Evolutionary conservation across 2,329 filamentous ascomycete genomes (phyloP), one percentile per base, ranked within the genome.

Genomic region (Botrytis squamosa): DNA sequence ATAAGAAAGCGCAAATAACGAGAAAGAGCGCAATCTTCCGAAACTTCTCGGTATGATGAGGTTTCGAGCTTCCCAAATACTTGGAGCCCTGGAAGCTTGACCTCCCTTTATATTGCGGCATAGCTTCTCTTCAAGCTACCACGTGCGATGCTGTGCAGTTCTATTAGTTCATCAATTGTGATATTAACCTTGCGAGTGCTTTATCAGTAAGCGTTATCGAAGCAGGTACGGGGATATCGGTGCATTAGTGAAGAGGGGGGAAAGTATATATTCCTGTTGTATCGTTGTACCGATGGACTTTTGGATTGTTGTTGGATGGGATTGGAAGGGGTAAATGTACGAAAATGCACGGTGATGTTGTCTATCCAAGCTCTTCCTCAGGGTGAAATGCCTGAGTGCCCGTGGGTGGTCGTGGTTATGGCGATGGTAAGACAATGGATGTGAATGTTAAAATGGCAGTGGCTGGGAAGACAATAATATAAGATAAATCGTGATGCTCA

Each of bases 341-440:
- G 49, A 36, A 69, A 38, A 70, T 70, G 67, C 67, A 70, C 55
- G 67, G 52, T 59, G 67, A n/a, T 55, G 52, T 29, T 60, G 67
- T 59, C 40, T 29, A 44, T 46, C 67, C 67, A 55, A 60, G 67
- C 67, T 70, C 57, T 66, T 81, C 52, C n/a, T 57, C 63, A 44
- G 36, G 36, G 66, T 42, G 12, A 52, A 25, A 63, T 64, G n/a
- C 20, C 38, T 38, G 25, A 5, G 33, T 64, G n/a, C 3, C 10
- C 49, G 25, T 44, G 42, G 59, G 25, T 44, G 42, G 59, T 40
- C 3, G 36, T 65, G 49, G 49, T n/a, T 5, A n/a, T 52, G 25
- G 18, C 20, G 44, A 44, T 33, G 36, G 25, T 46, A 25, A 25
- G n/a, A 29, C 25, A 63, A 42, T 42, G 33, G 33, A 33, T 14